Evolutionary conservation across 441 rosid species (phyloP).

Genomic region (Pelargonium myrrhifolium): DNA sequence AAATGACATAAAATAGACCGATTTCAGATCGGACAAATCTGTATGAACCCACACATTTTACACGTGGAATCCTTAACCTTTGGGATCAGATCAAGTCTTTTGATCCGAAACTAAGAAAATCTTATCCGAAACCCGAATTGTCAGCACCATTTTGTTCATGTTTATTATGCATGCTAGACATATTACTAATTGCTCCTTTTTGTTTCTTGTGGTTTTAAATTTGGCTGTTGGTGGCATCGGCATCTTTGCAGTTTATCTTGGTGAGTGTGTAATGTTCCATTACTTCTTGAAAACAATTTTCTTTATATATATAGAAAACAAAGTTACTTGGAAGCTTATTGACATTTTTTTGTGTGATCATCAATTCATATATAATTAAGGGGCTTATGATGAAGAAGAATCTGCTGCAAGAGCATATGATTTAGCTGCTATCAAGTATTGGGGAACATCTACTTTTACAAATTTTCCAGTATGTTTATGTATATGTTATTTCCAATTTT

Average conservation of each 20-base stretch:
- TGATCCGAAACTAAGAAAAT: too few relatives aligned
- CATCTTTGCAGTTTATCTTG: conserved; percentile 46
- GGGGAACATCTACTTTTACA: conserved; percentile 33
- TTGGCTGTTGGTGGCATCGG: conserved; percentile 8
- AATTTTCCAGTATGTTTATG: conserved; percentile 25
- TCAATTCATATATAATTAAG: conserved; percentile 18
- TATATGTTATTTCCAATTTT: too few relatives aligned
- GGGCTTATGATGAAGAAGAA: conserved; percentile 46
- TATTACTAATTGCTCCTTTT: background rate
- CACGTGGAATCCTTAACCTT: too few relatives aligned
- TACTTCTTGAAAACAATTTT: background rate
- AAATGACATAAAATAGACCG: too few relatives aligned
- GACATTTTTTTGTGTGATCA: background rate
- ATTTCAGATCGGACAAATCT: too few relatives aligned
- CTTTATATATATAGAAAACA: background rate
- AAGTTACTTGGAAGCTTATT: background rate
- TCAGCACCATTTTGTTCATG: too few relatives aligned
- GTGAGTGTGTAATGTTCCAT: conserved; percentile 25
- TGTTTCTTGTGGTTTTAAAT: background rate
- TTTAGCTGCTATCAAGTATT: conserved; percentile 36
- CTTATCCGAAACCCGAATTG: too few relatives aligned
- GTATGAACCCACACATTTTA: too few relatives aligned
- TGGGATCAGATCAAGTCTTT: too few relatives aligned
- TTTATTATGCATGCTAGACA: background rate
- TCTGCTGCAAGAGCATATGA: conserved; percentile 43